Percentiles rank a stretch among this genome's conserved stretches.
Evolutionary conservation across 2,329 filamentous ascomycete species (phyloP).

Genomic region (Talaromyces atroroseus): DNA sequence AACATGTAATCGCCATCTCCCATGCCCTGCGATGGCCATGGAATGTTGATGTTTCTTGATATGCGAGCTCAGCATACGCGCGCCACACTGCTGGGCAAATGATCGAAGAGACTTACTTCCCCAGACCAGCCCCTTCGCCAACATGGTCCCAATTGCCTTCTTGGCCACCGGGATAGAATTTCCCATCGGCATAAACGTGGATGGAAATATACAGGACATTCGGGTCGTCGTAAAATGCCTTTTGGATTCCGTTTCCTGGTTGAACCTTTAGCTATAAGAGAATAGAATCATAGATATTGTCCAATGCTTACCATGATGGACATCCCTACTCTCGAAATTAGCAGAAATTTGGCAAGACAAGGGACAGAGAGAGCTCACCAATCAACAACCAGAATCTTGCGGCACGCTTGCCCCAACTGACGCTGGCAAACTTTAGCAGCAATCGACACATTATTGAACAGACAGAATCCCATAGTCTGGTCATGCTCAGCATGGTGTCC

Average conservation of each 20-base stretch:
- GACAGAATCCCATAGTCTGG: conserved; percentile 85
- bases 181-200: conserved; percentile 78
- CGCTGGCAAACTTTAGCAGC: conserved; percentile 82
- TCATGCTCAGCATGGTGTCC: conserved; percentile 91
- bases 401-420: conserved; percentile 71
- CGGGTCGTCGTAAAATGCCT: conserved; percentile 90
- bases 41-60: conserved; percentile 60
- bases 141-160: conserved; percentile 58
- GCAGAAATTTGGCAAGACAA: conserved; percentile 24
- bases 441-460: conserved; percentile 97
- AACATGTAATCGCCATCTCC: conserved; percentile 95
- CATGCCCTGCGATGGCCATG: conserved; percentile 69
- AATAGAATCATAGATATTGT: no score
- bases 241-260: conserved; percentile 83
- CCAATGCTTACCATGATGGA: conserved; percentile 54
- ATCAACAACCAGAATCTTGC: conserved; percentile 87
- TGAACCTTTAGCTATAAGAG: neutral
- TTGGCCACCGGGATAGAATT: conserved; percentile 69
- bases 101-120: conserved; percentile 40
- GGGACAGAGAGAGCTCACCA: conserved; percentile 56
- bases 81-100: neutral
- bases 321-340: conserved; percentile 46
- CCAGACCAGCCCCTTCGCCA: conserved; percentile 52
- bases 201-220: conserved; percentile 94
- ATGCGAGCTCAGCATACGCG: neutral